A percentile compares a stretch with the other conserved stretches of the same genome.
phyloP scores from a whole-genome alignment of 805 yeast genomes.

The Candida methanosorbosa region DNA sequence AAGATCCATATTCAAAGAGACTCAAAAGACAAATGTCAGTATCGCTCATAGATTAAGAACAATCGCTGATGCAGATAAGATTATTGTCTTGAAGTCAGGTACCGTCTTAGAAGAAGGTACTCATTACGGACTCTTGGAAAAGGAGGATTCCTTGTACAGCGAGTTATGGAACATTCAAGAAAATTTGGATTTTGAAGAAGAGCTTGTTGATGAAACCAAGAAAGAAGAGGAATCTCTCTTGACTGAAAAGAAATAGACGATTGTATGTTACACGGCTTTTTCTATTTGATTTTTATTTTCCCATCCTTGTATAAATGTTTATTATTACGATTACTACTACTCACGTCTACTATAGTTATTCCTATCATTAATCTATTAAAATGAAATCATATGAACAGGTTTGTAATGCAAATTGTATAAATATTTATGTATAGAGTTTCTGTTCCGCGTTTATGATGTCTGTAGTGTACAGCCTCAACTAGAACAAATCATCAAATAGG shows the following conservation, averaged over 20 bases:
- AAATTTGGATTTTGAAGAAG: slow-evolving; percentile 44
- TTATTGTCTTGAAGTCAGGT: slow-evolving; percentile 78
- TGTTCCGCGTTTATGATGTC: too few relatives aligned
- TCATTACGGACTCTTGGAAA: slow-evolving; percentile 52
- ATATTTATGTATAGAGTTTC: too few relatives aligned
- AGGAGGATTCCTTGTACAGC: slow-evolving; percentile 55
- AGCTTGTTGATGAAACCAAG: slow-evolving; percentile 27
- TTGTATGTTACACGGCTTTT: too few relatives aligned
- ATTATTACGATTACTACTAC: too few relatives aligned
- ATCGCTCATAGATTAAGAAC: slow-evolving; percentile 94
- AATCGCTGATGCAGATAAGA: slow-evolving; percentile 89
- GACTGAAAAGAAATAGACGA: too few relatives aligned
- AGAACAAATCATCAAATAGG: slow-evolving; percentile 8
- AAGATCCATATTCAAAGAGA: slow-evolving; percentile 49
- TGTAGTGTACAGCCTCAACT: too few relatives aligned
- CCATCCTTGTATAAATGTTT: too few relatives aligned
- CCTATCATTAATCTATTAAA: too few relatives aligned
- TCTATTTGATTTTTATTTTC: too few relatives aligned
- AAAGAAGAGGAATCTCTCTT: slow-evolving; percentile 11
- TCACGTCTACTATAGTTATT: too few relatives aligned
- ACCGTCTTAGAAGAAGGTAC: slow-evolving; percentile 81
- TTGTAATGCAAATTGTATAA: too few relatives aligned
- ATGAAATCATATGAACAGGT: too few relatives aligned
- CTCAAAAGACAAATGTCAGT: slow-evolving; percentile 65
- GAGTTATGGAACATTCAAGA: slow-evolving; percentile 93